phyloP scores from a whole-genome alignment of 2,329 filamentous ascomycete genomes.

The Sclerotinia sclerotiorum region DNA sequence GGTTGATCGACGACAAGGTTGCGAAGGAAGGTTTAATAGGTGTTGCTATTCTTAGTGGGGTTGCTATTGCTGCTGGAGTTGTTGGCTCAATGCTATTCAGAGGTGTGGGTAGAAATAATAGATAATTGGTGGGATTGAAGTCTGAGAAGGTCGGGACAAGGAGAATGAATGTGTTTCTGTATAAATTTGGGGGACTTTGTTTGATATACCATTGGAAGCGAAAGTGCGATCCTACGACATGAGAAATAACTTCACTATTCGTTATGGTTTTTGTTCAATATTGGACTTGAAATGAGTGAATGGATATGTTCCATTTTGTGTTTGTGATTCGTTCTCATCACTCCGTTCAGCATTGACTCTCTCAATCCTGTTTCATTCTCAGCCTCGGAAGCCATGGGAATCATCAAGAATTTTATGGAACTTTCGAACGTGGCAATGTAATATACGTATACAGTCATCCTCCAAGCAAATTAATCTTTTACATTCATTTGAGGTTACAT shows the following conservation, averaged over 20 bases:
- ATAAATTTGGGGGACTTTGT: conserved; percentile 26
- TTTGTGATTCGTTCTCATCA: background rate
- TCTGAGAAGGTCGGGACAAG: background rate
- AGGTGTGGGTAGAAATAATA: conserved; percentile 61
- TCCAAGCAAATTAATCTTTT: no score
- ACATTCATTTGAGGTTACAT: background rate
- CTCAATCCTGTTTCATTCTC: background rate
- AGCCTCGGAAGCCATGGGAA: background rate
- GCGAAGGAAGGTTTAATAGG: conserved; percentile 91
- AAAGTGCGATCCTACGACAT: conserved; percentile 17
- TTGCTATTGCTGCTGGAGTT: conserved; percentile 90
- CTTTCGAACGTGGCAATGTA: background rate
- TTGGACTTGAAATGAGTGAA: background rate
- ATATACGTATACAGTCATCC: background rate
- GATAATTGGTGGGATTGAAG: conserved; percentile 25
- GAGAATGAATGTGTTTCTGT: background rate
- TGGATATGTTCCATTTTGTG: background rate
- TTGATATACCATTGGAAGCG: conserved; percentile 34
- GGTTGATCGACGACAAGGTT: conserved; percentile 93
- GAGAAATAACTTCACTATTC: conserved; percentile 3
- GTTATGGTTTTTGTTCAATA: background rate
- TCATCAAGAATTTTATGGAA: background rate
- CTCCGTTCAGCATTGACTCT: background rate
- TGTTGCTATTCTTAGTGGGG: conserved; percentile 89
- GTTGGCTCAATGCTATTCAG: conserved; percentile 84